phyloP scores from a whole-genome alignment of 2,329 filamentous ascomycete genomes.

The Ustulina deusta region DNA sequence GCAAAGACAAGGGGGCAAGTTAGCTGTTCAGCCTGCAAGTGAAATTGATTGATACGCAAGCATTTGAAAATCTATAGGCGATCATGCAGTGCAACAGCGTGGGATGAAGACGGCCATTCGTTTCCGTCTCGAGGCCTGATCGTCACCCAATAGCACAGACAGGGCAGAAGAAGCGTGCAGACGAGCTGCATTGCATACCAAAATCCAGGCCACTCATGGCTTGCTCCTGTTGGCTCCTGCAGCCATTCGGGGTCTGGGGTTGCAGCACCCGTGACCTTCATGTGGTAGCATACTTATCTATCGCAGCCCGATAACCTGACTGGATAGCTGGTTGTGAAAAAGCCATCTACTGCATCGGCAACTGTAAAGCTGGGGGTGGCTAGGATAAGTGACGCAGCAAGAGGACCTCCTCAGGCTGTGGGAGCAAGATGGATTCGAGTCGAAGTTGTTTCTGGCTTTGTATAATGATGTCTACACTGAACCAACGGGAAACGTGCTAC shows the following conservation, averaged over 20 bases:
- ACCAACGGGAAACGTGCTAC: slow-evolving; percentile 25
- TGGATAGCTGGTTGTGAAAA: slow-evolving; percentile 32
- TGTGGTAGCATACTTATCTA: slow-evolving; percentile 33
- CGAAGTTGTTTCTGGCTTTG: slow-evolving; percentile 4
- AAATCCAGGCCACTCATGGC: slow-evolving; percentile 26
- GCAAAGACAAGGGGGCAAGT: slow-evolving; percentile 5
- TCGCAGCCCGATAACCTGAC: slow-evolving; percentile 34
- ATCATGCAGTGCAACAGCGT: slow-evolving; percentile 33
- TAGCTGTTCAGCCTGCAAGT: slow-evolving; percentile 25
- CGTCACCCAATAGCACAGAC: slow-evolving; percentile 34
- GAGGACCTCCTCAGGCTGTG: slow-evolving; percentile 6
- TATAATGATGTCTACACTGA: slow-evolving; percentile 5
- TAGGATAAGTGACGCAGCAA: slow-evolving; percentile 4
- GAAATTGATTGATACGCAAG: slow-evolving; percentile 29
- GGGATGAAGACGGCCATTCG: slow-evolving; percentile 31
- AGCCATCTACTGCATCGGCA: slow-evolving; percentile 31
- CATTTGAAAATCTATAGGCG: slow-evolving; percentile 22
- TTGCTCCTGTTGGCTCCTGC: slow-evolving; percentile 3
- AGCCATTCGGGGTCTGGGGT: slow-evolving; percentile 36
- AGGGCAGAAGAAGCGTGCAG: slow-evolving; percentile 32
- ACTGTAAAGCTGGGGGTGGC: slow-evolving; percentile 19
- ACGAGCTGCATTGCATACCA: slow-evolving; percentile 33
- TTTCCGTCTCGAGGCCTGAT: slow-evolving; percentile 36
- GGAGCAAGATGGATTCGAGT: slow-evolving; percentile 3
- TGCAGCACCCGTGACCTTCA: slow-evolving; percentile 38